These are phyloP conservation scores for carrot (Daucus carota) DNA, from an alignment of 129 eudicot species.

Conservation along the genomic window DNA sequence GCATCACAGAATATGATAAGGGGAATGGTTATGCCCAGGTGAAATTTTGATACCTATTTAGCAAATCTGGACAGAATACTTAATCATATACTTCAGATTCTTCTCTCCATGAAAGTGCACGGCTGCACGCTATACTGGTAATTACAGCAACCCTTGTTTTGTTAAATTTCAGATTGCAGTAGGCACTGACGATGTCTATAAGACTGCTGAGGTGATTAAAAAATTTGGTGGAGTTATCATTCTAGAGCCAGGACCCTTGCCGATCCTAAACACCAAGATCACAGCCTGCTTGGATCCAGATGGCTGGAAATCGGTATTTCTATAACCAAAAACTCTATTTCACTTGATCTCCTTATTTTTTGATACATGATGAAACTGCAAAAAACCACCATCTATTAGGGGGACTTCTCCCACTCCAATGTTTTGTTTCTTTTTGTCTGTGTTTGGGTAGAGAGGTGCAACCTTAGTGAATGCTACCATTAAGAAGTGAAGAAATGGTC, in stretches of 20 bases:
- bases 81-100: neutral
- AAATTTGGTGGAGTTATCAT: constrained; percentile 64
- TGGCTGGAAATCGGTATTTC: constrained; percentile 82
- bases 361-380: neutral
- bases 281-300: constrained; percentile 94
- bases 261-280: constrained; percentile 75
- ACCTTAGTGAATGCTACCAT: neutral
- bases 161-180: constrained; percentile 58
- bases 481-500: neutral
- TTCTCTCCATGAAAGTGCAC: neutral
- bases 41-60: neutral
- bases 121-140: neutral
- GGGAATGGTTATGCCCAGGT: constrained; percentile 97
- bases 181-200: constrained; percentile 88
- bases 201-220: constrained; percentile 72
- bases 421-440: neutral
- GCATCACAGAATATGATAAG: constrained; percentile 69
- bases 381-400: neutral
- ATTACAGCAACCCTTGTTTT: constrained; percentile 3
- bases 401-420: neutral
- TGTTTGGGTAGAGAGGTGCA: neutral
- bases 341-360: neutral
- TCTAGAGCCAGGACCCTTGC: constrained; percentile 79
- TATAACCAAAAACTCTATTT: neutral
- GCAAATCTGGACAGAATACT: neutral